A percentile compares a stretch with the other conserved stretches of the same genome.
phyloP scores from a whole-genome alignment of 1,284 basidiomycete genomes.

The Mycena citricolor region DNA sequence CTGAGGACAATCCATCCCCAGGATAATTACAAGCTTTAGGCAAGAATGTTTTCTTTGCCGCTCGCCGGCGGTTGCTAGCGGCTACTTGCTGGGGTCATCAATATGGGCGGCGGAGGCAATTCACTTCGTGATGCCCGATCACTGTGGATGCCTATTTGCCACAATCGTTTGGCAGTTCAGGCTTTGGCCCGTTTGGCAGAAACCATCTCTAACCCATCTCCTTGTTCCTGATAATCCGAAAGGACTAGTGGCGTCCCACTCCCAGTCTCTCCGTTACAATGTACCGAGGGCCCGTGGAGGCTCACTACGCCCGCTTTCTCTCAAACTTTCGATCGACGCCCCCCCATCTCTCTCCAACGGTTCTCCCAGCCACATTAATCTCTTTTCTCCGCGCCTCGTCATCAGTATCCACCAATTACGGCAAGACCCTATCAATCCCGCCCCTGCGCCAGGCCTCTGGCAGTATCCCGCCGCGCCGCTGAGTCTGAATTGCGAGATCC shows the following conservation, averaged over 20 bases:
- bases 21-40: not conserved
- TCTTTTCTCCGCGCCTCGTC: too few species aligned
- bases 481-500: slow-evolving; percentile 17
- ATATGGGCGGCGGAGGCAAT: slow-evolving; percentile 2
- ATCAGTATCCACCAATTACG: too few species aligned
- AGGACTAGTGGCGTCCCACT: slow-evolving; percentile 17
- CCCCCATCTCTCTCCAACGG: slow-evolving; percentile 5
- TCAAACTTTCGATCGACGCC: not conserved
- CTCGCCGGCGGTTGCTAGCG: slow-evolving; percentile 14
- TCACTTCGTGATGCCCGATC: slow-evolving; percentile 15
- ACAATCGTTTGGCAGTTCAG: slow-evolving; percentile 3
- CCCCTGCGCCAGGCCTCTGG: slow-evolving; percentile 1
- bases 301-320: slow-evolving; percentile 4
- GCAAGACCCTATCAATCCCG: not conserved
- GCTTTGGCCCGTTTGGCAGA: too few species aligned
- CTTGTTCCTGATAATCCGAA: slow-evolving; percentile 16
- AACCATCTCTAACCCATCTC: too few species aligned
- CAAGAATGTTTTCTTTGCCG: slow-evolving; percentile 6
- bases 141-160: slow-evolving; percentile 12
- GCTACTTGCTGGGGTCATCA: slow-evolving; percentile 4
- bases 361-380: too few species aligned
- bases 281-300: slow-evolving; percentile 12
- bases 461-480: slow-evolving; percentile 13
- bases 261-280: slow-evolving; percentile 1
- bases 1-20: not conserved